Percentiles rank a stretch among this genome's conserved stretches.
phyloP scores from a whole-genome alignment of 2,329 filamentous ascomycete species.

The Monosporascus sp. region DNA sequence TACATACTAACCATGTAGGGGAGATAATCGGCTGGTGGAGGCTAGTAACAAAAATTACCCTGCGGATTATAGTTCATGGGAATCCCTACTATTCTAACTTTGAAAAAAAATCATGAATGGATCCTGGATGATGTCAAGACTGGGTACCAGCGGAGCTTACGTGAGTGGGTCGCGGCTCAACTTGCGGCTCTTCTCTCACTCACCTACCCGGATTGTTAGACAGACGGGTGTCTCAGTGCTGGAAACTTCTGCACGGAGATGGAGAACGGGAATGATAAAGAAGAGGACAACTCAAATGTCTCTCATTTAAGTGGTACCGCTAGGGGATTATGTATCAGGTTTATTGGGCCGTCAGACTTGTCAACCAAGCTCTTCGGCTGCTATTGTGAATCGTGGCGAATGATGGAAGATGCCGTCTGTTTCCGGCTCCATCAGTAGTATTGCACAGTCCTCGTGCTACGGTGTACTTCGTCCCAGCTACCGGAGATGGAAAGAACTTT shows the following conservation, averaged over 20 bases:
- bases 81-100: too few species aligned
- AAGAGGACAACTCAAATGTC: background rate
- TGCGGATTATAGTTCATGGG: too few species aligned
- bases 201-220: background rate
- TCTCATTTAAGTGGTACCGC: background rate
- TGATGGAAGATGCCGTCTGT: too few species aligned
- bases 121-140: background rate
- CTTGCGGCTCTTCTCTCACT: background rate
- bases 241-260: background rate
- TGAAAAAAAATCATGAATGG: background rate
- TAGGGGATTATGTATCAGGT: background rate
- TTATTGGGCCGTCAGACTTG: background rate
- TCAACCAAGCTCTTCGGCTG: too few species aligned
- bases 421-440: too few species aligned
- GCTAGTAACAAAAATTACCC: too few species aligned
- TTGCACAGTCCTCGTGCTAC: too few species aligned
- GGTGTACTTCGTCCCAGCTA: too few species aligned
- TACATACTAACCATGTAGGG: too few species aligned
- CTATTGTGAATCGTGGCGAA: too few species aligned
- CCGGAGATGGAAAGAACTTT: too few species aligned
- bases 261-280: background rate
- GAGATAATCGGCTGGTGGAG: too few species aligned
- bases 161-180: background rate
- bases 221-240: background rate
- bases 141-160: background rate